Conservation (phyloP, 768 basidiomycete genomes). For the Boletus reticuloceps region DNA sequence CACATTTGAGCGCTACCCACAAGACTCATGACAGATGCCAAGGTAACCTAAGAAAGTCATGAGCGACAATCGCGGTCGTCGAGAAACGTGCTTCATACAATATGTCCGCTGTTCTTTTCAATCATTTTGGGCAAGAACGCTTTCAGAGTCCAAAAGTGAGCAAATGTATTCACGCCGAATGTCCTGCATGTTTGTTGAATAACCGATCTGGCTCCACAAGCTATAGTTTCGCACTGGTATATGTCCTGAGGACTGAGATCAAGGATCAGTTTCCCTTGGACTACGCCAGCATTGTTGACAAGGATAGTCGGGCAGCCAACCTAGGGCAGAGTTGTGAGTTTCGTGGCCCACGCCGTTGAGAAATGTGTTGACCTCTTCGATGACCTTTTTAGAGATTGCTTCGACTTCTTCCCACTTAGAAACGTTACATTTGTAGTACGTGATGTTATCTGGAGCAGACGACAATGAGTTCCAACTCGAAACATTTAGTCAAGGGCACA, state of each 20-base stretch:
- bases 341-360: not conserved
- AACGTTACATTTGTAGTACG: constrained; percentile 89
- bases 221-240: constrained; percentile 75
- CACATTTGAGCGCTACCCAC: constrained; percentile 74
- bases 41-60: constrained; percentile 54
- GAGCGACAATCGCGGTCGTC: constrained; percentile 1
- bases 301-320: constrained; percentile 87
- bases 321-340: constrained; percentile 36
- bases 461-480: not conserved
- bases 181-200: constrained; percentile 50
- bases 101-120: constrained; percentile 73
- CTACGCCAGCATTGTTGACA: constrained; percentile 94
- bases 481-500: constrained; percentile 31
- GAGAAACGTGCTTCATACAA: constrained; percentile 49
- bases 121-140: constrained; percentile 92
- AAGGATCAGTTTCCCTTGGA: constrained; percentile 82
- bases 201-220: not conserved
- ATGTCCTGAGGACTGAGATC: constrained; percentile 80
- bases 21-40: constrained; percentile 74
- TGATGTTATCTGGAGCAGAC: constrained; percentile 61
- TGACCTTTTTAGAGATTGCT: constrained; percentile 64
- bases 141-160: constrained; percentile 91
- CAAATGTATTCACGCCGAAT: constrained; percentile 82
- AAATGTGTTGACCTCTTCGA: constrained; percentile 61
- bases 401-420: constrained; percentile 86